A percentile compares a stretch with the other conserved stretches of the same genome.
Conservation (phyloP, 495 filamentous ascomycete species). For the Tuber melanosporum region DNA sequence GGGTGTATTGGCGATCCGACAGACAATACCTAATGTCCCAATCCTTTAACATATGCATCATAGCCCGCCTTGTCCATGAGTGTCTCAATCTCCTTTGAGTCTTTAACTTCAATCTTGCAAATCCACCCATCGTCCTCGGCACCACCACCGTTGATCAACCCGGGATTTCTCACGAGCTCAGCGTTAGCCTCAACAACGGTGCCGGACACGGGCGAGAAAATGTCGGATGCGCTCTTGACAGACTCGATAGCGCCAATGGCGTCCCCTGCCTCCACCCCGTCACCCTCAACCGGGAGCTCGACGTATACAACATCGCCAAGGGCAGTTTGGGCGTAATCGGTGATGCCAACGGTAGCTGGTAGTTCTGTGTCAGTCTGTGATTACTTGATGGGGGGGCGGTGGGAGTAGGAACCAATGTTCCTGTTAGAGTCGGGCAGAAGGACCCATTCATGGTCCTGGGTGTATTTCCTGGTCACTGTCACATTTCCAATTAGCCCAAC, state of each 20-base stretch:
- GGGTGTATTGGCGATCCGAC: neutral
- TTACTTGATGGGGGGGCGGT: neutral
- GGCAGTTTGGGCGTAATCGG: constrained; percentile 76
- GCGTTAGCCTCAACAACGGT: constrained; percentile 65
- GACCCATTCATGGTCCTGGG: constrained; percentile 97
- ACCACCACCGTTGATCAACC: constrained; percentile 66
- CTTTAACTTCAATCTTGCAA: constrained; percentile 69
- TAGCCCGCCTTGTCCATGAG: constrained; percentile 72
- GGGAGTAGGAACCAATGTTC: constrained; percentile 43
- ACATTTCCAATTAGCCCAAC: neutral
- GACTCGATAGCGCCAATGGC: constrained; percentile 91
- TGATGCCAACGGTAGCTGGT: constrained; percentile 75
- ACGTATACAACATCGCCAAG: constrained; percentile 96
- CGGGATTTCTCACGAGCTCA: constrained; percentile 72
- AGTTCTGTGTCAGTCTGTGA: constrained; percentile 6
- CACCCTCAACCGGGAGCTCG: constrained; percentile 68
- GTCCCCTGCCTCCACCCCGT: constrained; percentile 63
- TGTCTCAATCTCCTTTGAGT: constrained; percentile 54
- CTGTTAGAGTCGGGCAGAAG: constrained; percentile 68
- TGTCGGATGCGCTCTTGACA: constrained; percentile 94
- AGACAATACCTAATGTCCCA: neutral
- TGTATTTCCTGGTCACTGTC: constrained; percentile 65
- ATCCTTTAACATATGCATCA: constrained; percentile 59
- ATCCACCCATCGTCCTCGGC: constrained; percentile 84
- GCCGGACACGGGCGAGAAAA: constrained; percentile 78